Conservation (phyloP, 345 rosid genomes). For the Moricandia moricandioides region DNA sequence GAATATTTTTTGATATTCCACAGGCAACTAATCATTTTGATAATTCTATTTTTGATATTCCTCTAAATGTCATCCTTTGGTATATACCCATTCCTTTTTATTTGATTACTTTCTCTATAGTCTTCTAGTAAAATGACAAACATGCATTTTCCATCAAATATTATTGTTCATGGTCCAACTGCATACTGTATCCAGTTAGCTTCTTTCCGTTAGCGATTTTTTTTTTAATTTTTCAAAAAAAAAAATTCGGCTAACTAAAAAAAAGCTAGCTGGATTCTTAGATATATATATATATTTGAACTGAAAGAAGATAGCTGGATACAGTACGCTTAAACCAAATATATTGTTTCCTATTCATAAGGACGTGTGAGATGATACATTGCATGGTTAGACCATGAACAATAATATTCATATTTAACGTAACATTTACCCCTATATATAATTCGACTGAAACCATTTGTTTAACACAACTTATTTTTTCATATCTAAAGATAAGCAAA, state of each 20-base stretch:
- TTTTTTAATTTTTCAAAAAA: too few species aligned
- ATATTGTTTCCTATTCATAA: not conserved
- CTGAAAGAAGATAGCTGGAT: too few species aligned
- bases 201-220: too few species aligned
- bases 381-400: not conserved
- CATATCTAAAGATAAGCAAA: not conserved
- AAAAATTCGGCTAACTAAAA: too few species aligned
- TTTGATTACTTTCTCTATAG: not conserved
- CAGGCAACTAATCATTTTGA: not conserved
- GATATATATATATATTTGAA: too few species aligned
- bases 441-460: not conserved
- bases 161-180: too few species aligned
- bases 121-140: not conserved
- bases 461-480: not conserved
- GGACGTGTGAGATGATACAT: not conserved
- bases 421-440: not conserved
- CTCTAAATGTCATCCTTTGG: not conserved
- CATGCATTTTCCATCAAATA: not conserved
- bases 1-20: not conserved
- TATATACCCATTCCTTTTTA: not conserved
- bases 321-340: not conserved
- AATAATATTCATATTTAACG: not conserved
- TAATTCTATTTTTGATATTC: not conserved
- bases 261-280: too few species aligned
- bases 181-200: too few species aligned